A percentile compares a stretch with the other conserved stretches of the same genome.
These are phyloP conservation scores for Begonia peltatifolia DNA, from an alignment of 306 rosid species.

Conservation along the genomic window DNA sequence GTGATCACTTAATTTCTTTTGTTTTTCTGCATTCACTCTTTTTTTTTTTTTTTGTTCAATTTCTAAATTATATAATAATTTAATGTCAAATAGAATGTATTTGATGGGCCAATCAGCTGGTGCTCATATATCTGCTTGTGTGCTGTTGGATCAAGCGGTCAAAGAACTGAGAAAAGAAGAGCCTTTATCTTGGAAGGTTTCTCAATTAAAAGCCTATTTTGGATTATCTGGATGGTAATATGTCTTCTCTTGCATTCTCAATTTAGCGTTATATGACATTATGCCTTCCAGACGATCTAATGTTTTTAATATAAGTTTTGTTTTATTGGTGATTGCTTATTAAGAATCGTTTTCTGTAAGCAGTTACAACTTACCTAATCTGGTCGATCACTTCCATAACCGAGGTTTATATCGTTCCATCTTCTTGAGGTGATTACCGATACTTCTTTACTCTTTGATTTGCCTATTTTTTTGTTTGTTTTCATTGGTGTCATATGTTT, in stretches of 20 bases:
- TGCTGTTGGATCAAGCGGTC: constrained; percentile 68
- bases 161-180: constrained; percentile 37
- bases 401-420: constrained; percentile 81
- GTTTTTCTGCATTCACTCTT: constrained; percentile 10
- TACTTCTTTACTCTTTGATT: constrained; percentile 3
- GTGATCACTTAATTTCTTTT: constrained; percentile 24
- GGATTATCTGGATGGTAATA: constrained; percentile 96
- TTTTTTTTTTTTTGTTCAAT: constrained; percentile 7
- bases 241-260: constrained; percentile 3
- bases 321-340: background rate
- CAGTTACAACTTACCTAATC: constrained; percentile 68
- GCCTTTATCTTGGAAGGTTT: constrained; percentile 42
- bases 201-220: constrained; percentile 72
- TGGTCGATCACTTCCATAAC: constrained; percentile 69
- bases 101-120: constrained; percentile 99
- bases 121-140: constrained; percentile 85
- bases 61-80: constrained; percentile 2
- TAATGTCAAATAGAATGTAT: constrained; percentile 42
- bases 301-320: background rate
- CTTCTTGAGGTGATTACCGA: constrained; percentile 52
- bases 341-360: constrained; percentile 13
- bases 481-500: background rate
- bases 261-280: constrained; percentile 4
- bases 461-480: background rate
- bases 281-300: background rate